These are phyloP conservation scores for Scenedesmus sp. DNA, from an alignment of 163 green algal species.

Conservation along the genomic window DNA sequence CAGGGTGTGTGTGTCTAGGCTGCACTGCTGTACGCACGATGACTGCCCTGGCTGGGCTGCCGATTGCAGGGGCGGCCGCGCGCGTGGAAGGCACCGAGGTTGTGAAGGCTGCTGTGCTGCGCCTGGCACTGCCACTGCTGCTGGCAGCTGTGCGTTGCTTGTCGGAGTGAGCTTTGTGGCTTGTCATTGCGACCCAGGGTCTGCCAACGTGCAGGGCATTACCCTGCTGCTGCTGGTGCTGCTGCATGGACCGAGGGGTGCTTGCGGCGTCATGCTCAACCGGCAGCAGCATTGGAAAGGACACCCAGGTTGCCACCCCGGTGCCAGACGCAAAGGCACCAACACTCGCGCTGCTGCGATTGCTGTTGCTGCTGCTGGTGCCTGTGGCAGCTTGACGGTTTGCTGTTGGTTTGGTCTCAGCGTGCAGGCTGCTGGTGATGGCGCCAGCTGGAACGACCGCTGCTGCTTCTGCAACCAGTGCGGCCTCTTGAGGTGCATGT, in stretches of 20 bases:
- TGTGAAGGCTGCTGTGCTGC: background rate
- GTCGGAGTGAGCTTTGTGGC: background rate
- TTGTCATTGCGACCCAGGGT: background rate
- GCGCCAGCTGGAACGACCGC: no score
- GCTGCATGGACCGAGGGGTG: background rate
- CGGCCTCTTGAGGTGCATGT: no score
- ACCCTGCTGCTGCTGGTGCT: background rate
- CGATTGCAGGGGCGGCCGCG: background rate
- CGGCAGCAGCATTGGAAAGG: constrained; percentile 22
- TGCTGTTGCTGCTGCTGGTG: constrained; percentile 4
- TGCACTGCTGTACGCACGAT: background rate
- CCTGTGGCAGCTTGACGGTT: background rate
- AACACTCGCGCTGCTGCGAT: background rate
- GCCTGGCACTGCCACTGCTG: background rate
- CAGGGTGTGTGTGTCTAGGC: background rate
- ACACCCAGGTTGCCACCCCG: constrained; percentile 27
- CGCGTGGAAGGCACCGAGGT: background rate
- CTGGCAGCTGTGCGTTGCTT: background rate
- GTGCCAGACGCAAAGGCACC: background rate
- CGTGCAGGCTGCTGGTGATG: background rate
- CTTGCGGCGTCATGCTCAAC: background rate
- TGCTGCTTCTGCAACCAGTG: no score
- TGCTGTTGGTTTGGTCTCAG: background rate
- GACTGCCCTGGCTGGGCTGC: background rate
- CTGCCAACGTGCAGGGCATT: background rate